Percentiles rank a stretch among this genome's conserved stretches.
These are phyloP conservation scores for Cryptomeria japonica DNA, from an alignment of 75 land plant species.

Conservation along the genomic window DNA sequence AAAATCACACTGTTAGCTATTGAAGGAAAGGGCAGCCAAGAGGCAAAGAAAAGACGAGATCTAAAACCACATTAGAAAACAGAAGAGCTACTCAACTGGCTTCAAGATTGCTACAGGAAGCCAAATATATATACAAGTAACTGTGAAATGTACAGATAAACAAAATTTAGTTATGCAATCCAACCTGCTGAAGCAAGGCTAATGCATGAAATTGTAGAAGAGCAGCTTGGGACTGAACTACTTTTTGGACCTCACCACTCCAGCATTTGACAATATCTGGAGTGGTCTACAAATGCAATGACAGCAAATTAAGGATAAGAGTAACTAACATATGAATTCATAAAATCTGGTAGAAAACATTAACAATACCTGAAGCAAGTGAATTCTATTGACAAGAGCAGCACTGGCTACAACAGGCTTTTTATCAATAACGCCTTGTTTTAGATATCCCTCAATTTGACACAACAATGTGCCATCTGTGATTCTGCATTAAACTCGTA, in stretches of 20 bases:
- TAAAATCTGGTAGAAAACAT: neutral
- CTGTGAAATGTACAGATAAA: neutral
- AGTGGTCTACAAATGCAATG: conserved; percentile 56
- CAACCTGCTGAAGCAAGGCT: conserved; percentile 87
- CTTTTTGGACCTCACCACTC: conserved; percentile 99
- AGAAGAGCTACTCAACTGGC: neutral
- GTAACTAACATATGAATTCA: neutral
- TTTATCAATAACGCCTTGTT: conserved; percentile 97
- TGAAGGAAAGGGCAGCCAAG: neutral
- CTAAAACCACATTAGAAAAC: neutral
- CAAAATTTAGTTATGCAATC: neutral
- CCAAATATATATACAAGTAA: neutral
- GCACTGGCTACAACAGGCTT: conserved; percentile 99
- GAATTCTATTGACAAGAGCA: conserved; percentile 95
- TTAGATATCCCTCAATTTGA: conserved; percentile 94
- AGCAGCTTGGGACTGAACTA: conserved; percentile 90
- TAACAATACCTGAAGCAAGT: conserved; percentile 78
- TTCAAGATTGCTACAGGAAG: neutral
- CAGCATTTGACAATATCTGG: conserved; percentile 96
- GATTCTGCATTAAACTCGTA: conserved; percentile 86
- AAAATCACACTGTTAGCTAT: neutral
- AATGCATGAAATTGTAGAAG: conserved; percentile 97
- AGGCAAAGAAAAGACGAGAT: neutral
- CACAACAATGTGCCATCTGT: conserved; percentile 90
- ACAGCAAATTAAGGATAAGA: neutral